These are phyloP conservation scores for Fomes fomentarius DNA, from an alignment of 1,284 basidiomycete genomes.

Conservation along the genomic window DNA sequence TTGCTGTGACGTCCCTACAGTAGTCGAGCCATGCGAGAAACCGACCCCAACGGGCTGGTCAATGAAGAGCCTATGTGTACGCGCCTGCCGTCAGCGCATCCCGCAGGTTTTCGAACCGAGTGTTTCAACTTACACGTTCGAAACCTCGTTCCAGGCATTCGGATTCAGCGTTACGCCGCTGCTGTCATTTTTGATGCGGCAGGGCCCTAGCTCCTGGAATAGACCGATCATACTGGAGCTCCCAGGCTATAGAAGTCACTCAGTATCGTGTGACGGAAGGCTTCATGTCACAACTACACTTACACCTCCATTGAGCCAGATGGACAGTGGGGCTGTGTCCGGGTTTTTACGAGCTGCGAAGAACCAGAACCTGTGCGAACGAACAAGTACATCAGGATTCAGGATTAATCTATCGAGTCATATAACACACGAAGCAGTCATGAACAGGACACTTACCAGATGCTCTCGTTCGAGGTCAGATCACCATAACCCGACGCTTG, in stretches of 20 bases:
- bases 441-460: slow-evolving; percentile 56
- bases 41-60: slow-evolving; percentile 71
- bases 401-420: no score
- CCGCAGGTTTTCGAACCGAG: no score
- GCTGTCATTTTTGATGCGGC: slow-evolving; percentile 62
- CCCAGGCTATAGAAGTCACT: slow-evolving; percentile 48
- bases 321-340: slow-evolving; percentile 57
- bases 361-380: slow-evolving; percentile 76
- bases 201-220: slow-evolving; percentile 68
- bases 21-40: slow-evolving; percentile 57
- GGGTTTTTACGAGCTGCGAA: slow-evolving; percentile 63
- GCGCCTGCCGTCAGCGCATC: no score
- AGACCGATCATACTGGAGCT: slow-evolving; percentile 73
- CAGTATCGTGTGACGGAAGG: neutral
- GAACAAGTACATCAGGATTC: no score
- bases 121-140: slow-evolving; percentile 55
- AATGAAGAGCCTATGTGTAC: slow-evolving; percentile 44
- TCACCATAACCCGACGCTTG: slow-evolving; percentile 67
- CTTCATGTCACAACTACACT: slow-evolving; percentile 21
- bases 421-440: no score
- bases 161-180: slow-evolving; percentile 56
- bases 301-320: slow-evolving; percentile 72
- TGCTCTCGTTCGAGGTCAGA: slow-evolving; percentile 52
- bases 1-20: slow-evolving; percentile 52
- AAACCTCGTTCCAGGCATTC: slow-evolving; percentile 66